Conservation (phyloP, 441 rosid species). For the Populus hybrid region DNA sequence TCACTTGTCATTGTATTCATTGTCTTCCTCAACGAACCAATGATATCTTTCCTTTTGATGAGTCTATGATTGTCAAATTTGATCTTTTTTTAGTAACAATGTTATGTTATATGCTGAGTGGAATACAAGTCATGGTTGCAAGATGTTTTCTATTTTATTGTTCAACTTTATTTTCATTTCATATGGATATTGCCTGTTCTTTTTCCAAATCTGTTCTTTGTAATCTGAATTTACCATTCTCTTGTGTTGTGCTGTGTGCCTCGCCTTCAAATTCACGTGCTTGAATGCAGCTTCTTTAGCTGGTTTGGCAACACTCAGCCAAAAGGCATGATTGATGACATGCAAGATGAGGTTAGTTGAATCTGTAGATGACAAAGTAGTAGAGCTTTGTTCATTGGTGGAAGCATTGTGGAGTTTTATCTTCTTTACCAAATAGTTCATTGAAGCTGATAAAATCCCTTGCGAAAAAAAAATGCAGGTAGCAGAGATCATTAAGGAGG, state of each 20-base stretch:
- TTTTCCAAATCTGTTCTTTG: not conserved
- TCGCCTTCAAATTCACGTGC: not conserved
- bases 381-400: not conserved
- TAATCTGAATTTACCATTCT: not conserved
- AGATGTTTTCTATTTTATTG: not conserved
- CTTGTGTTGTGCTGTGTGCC: not conserved
- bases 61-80: not conserved
- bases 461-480: constrained; percentile 38
- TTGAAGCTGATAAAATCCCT: not conserved
- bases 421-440: not conserved
- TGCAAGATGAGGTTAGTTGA: constrained; percentile 69
- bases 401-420: not conserved
- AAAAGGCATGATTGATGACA: constrained; percentile 57
- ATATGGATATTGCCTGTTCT: not conserved
- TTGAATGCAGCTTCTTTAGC: constrained; percentile 71
- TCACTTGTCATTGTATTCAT: not conserved
- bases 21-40: not conserved
- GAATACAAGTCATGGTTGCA: not conserved
- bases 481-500: constrained; percentile 94
- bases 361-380: not conserved
- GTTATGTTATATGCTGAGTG: not conserved
- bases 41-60: not conserved
- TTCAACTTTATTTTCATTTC: not conserved
- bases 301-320: constrained; percentile 73
- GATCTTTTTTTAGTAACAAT: not conserved